A percentile compares a stretch with the other conserved stretches of the same genome.
phyloP scores from a whole-genome alignment of 2,329 filamentous ascomycete genomes.

The Albophoma yamanashiensis region DNA sequence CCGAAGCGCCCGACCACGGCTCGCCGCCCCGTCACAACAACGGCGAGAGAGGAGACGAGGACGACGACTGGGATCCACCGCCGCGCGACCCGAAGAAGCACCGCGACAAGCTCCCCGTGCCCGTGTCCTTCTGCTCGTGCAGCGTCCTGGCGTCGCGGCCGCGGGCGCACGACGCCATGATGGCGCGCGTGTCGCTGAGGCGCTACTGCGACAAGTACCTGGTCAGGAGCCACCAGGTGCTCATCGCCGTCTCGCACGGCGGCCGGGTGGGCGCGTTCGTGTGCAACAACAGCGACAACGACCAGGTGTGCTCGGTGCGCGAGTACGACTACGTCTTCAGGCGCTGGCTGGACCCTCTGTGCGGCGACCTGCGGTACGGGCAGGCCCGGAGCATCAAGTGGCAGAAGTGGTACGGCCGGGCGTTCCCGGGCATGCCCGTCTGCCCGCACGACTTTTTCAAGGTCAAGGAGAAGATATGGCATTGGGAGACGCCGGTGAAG shows the following conservation, averaged over 20 bases:
- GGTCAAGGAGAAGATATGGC: neutral
- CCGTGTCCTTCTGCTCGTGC: neutral
- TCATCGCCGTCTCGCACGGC: neutral
- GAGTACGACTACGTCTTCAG: neutral
- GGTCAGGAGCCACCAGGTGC: neutral
- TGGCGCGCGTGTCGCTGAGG: neutral
- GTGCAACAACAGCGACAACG: neutral
- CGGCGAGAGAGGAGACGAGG: too few species aligned
- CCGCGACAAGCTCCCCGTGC: neutral
- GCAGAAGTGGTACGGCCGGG: slow-evolving; percentile 2
- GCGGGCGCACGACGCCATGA: neutral
- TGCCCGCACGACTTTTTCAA: neutral
- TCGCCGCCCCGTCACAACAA: too few species aligned
- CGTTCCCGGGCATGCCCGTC: neutral
- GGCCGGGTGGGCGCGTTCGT: neutral
- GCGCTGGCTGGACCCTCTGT: neutral
- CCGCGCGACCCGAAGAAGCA: neutral
- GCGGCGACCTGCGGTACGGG: neutral
- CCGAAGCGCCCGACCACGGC: too few species aligned
- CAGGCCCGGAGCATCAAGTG: neutral
- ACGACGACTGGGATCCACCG: too few species aligned
- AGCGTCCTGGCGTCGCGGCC: neutral
- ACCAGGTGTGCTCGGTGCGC: neutral
- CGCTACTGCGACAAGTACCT: slow-evolving; percentile 1
- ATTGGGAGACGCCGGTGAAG: neutral